Conservation (phyloP, 371 early-diverging fungal species). For the Mortierella sp. region DNA sequence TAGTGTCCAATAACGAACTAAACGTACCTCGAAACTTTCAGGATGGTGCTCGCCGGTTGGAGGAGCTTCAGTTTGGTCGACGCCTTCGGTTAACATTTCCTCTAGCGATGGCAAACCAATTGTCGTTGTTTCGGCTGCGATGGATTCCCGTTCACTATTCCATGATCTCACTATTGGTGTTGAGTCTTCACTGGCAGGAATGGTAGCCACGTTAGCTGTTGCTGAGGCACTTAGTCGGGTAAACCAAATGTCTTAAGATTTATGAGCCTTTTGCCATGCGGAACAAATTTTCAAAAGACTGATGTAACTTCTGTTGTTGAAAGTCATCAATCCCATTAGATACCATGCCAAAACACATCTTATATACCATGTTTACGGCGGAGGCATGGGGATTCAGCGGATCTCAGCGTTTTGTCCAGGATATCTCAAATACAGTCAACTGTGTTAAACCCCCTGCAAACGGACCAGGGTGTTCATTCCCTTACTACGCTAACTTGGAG, state of each 20-base stretch:
- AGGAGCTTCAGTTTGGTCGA: constrained; percentile 78
- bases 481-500: constrained; percentile 71
- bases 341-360: constrained; percentile 70
- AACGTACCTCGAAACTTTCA: constrained; percentile 1
- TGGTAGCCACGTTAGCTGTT: constrained; percentile 75
- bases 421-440: constrained; percentile 68
- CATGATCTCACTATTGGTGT: constrained; percentile 73
- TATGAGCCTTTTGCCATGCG: background rate
- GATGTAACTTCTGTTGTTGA: background rate
- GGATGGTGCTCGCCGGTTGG: constrained; percentile 82
- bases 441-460: constrained; percentile 68
- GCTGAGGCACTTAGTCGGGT: constrained; percentile 81
- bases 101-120: constrained; percentile 71
- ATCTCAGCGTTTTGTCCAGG: constrained; percentile 84
- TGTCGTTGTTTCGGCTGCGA: constrained; percentile 73
- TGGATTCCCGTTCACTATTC: constrained; percentile 79
- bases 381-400: constrained; percentile 87
- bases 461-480: constrained; percentile 68
- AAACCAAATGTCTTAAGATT: constrained; percentile 15
- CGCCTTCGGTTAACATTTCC: constrained; percentile 68
- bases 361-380: constrained; percentile 80
- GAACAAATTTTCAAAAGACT: constrained; percentile 1
- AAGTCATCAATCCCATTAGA: constrained; percentile 64
- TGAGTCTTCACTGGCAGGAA: constrained; percentile 66
- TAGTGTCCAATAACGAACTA: too few species aligned